phyloP scores from a whole-genome alignment of 352 stramenopile genomes.

The Lagenidium giganteum region DNA sequence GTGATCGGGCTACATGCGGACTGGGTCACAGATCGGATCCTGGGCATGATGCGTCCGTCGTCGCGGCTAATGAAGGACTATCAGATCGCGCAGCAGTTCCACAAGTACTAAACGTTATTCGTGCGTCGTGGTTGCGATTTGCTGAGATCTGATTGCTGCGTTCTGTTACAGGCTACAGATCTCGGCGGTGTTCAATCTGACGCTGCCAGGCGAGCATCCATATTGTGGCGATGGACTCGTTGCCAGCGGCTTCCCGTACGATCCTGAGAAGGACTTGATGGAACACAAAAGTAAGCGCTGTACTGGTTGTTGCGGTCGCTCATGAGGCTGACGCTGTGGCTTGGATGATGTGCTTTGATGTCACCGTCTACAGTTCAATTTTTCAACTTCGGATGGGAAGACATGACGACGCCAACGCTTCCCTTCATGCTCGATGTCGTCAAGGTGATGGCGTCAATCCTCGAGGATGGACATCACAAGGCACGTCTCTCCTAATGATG shows the following conservation, averaged over 20 bases:
- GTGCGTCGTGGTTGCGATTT: neutral
- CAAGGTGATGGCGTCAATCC: slow-evolving; percentile 74
- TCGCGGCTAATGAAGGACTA: slow-evolving; percentile 80
- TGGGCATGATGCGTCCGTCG: slow-evolving; percentile 89
- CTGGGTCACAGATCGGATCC: slow-evolving; percentile 80
- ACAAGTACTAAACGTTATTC: slow-evolving; percentile 33
- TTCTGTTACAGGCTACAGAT: slow-evolving; percentile 52
- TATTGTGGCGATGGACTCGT: slow-evolving; percentile 85
- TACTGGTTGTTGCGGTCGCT: neutral
- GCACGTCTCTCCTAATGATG: slow-evolving; percentile 20
- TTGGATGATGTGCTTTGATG: neutral
- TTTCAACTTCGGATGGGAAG: slow-evolving; percentile 90
- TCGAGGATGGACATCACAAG: slow-evolving; percentile 60
- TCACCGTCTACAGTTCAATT: slow-evolving; percentile 55
- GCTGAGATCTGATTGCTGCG: slow-evolving; percentile 2
- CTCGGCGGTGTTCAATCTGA: slow-evolving; percentile 88
- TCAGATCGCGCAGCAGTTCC: slow-evolving; percentile 74
- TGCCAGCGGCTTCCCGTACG: slow-evolving; percentile 81
- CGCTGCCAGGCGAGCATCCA: slow-evolving; percentile 85
- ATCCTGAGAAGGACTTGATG: slow-evolving; percentile 87
- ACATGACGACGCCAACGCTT: slow-evolving; percentile 88
- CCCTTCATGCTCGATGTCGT: slow-evolving; percentile 86
- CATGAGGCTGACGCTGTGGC: neutral
- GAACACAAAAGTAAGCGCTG: slow-evolving; percentile 58
- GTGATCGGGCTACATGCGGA: slow-evolving; percentile 82